Base-by-base conservation (phyloP, 1,139 yeast genomes). In the Geotrichum macrosporum region DNA sequence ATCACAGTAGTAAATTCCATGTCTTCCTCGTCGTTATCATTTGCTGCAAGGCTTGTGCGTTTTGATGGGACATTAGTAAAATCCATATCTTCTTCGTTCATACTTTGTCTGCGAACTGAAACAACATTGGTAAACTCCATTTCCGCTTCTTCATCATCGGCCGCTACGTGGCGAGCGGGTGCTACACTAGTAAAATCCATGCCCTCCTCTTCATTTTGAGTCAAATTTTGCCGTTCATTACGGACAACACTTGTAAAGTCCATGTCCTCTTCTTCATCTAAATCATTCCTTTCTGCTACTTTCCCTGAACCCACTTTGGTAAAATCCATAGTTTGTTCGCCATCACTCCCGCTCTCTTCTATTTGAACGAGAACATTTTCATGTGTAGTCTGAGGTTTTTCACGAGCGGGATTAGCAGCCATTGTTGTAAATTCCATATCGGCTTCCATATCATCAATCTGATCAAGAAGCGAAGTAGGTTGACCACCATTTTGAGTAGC, bases 181-280 rank as follows among this genome's bases (percentile, higher is more conserved):
- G 10, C 27, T 34, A 29, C 27, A 43, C 40, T 44, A 15, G 55
- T 50, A 46, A 54, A 44, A 16, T 49, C 55, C 55, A 47, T 48
- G 22, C 35, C 43, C 21, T 13, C 38, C 22, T 50, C 48, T 8
- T 47, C 50, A 3, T 43, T 41, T n/a, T n/a, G n/a, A n/a, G n/a
- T n/a, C n/a, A n/a, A n/a, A n/a, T n/a, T n/a, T n/a, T n/a, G n/a
- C n/a, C n/a, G n/a, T n/a, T n/a, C n/a, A n/a, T n/a, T n/a, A n/a
- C n/a, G n/a, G 4, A 30, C 21, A 9, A 48, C 30, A 12, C 26
- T 36, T n/a, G 51, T 48, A 13, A 48, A 37, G 19, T 48, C 51
- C 50, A 47, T 47, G 13, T 40, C 44, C 20, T 39, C 48, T 15
- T 45, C 43, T 4, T 20, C 46, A 8, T n/a, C n/a, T n/a, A n/a